Evolutionary conservation across 768 basidiomycete species (phyloP).

Genomic region (Russula ochroleuca): DNA sequence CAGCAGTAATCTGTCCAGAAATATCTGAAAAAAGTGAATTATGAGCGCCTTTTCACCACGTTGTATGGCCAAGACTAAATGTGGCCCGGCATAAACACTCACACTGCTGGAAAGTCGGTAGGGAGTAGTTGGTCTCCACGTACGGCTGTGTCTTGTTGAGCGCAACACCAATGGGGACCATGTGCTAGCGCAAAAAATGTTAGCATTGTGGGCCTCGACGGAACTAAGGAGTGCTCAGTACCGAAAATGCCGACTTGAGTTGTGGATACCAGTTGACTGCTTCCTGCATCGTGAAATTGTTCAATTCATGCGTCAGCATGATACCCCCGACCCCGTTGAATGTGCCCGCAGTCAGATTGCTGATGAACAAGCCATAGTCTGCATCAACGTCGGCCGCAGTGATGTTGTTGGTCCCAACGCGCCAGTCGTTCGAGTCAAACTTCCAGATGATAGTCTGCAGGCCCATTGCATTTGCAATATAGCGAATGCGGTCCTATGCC

Average conservation of each 20-base stretch:
- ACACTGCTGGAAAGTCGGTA: constrained; percentile 49
- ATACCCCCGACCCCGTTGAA: constrained; percentile 40
- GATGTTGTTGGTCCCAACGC: constrained; percentile 28
- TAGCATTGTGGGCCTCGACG: neutral
- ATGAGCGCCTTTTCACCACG: neutral
- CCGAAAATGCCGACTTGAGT: constrained; percentile 44
- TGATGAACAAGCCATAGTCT: constrained; percentile 13
- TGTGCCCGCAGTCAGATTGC: constrained; percentile 12
- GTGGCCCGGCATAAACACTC: constrained; percentile 24
- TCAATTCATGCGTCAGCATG: constrained; percentile 55
- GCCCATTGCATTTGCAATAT: constrained; percentile 62
- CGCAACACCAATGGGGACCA: constrained; percentile 53
- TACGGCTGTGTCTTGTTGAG: constrained; percentile 52
- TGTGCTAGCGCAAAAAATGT: constrained; percentile 27
- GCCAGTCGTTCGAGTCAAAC: constrained; percentile 70
- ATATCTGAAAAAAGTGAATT: neutral
- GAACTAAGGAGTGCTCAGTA: constrained; percentile 29
- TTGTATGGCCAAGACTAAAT: neutral
- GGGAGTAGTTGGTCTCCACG: constrained; percentile 42
- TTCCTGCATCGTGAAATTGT: constrained; percentile 58
- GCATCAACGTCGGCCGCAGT: constrained; percentile 15
- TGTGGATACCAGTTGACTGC: constrained; percentile 49
- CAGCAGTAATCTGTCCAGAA: neutral
- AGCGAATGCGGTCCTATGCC: constrained; percentile 57
- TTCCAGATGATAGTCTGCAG: constrained; percentile 72